Percentiles rank a stretch among this genome's conserved stretches.
Evolutionary conservation across 345 rosid species (phyloP).

Genomic region (Citrus maxima): DNA sequence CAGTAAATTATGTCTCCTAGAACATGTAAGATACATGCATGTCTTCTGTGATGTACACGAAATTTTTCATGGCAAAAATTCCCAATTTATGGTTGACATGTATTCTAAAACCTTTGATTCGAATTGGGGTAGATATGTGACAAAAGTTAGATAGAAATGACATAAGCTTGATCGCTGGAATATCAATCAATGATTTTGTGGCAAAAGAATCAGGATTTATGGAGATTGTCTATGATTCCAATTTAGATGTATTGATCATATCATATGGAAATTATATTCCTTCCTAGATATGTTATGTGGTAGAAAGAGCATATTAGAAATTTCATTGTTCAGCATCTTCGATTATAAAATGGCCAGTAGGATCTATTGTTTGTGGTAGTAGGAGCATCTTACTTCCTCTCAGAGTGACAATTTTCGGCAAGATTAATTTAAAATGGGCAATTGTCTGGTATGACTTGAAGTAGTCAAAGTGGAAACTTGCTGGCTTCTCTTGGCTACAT

Average conservation of each 20-base stretch:
- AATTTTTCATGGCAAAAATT: background rate
- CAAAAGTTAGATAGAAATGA: background rate
- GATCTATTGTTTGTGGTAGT: slow-evolving; percentile 4
- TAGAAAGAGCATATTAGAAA: slow-evolving; percentile 2
- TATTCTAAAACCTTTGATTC: background rate
- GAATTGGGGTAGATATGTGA: background rate
- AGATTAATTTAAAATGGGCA: background rate
- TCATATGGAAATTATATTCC: slow-evolving; percentile 1
- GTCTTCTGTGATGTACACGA: background rate
- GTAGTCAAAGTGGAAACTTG: background rate
- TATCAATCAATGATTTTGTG: background rate
- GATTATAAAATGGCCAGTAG: background rate
- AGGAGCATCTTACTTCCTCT: slow-evolving; percentile 11
- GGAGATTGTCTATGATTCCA: slow-evolving; percentile 2
- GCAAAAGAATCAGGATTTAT: slow-evolving; percentile 4
- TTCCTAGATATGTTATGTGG: background rate
- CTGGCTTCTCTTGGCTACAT: background rate
- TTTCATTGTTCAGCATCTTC: background rate
- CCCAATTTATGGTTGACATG: background rate
- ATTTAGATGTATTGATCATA: background rate
- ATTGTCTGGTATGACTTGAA: background rate
- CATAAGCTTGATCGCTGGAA: background rate
- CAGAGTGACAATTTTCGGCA: background rate
- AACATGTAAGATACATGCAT: background rate
- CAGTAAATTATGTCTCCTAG: background rate